phyloP scores from a whole-genome alignment of 2,329 filamentous ascomycete species.

The Ophiostoma populinum region DNA sequence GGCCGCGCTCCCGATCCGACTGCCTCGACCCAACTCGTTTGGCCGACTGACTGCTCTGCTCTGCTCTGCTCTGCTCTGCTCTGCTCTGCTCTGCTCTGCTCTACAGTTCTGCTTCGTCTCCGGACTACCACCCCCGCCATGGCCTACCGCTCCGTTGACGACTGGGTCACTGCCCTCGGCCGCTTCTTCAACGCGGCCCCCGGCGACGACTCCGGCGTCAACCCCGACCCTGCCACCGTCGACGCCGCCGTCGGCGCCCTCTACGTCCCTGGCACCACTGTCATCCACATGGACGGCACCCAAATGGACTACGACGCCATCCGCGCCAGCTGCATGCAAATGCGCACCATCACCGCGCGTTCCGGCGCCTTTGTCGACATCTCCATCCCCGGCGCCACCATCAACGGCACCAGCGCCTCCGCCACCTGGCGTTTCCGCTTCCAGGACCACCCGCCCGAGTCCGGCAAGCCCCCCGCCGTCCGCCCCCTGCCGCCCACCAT shows the following conservation, averaged over 20 bases:
- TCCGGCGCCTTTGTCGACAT: slow-evolving; percentile 53
- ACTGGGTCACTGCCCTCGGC: slow-evolving; percentile 27
- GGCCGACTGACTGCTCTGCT: too few relatives aligned
- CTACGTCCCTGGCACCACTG: slow-evolving; percentile 45
- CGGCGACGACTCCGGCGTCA: neutral
- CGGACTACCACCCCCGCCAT: slow-evolving; percentile 38
- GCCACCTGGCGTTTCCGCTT: slow-evolving; percentile 44
- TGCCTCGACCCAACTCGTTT: too few relatives aligned
- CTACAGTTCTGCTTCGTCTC: too few relatives aligned
- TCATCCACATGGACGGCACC: slow-evolving; percentile 31
- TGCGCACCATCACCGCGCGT: slow-evolving; percentile 40
- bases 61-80: too few relatives aligned
- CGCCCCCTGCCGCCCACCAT: slow-evolving; percentile 17
- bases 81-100: too few relatives aligned
- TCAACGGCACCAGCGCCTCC: slow-evolving; percentile 53
- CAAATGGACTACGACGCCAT: slow-evolving; percentile 5
- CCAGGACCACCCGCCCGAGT: neutral
- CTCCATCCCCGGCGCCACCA: slow-evolving; percentile 55
- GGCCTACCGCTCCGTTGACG: slow-evolving; percentile 54
- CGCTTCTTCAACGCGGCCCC: slow-evolving; percentile 5
- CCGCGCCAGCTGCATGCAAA: slow-evolving; percentile 43
- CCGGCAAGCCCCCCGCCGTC: slow-evolving; percentile 1
- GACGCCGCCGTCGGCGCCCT: slow-evolving; percentile 36
- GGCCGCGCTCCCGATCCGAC: too few relatives aligned
- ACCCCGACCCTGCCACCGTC: neutral